Percentiles rank a stretch among this genome's conserved stretches.
phyloP scores from a whole-genome alignment of 2,329 filamentous ascomycete species.

The Fusarium virguliforme region DNA sequence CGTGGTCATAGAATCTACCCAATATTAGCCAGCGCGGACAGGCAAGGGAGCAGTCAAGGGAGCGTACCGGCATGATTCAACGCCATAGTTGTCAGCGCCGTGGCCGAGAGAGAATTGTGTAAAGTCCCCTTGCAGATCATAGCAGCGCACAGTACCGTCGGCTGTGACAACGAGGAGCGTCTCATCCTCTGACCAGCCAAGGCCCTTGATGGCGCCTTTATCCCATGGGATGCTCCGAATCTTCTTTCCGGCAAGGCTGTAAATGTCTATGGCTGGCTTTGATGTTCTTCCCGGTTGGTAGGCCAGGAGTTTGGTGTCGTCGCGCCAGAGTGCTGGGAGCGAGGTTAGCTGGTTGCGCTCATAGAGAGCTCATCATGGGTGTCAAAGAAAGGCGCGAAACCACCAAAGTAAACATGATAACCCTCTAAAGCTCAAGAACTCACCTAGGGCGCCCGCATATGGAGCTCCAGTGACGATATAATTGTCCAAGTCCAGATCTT shows the following conservation, averaged over 20 bases:
- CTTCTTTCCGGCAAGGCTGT: slow-evolving; percentile 91
- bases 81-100: slow-evolving; percentile 89
- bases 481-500: slow-evolving; percentile 94
- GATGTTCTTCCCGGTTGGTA: slow-evolving; percentile 80
- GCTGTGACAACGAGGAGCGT: slow-evolving; percentile 88
- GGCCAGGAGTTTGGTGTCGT: slow-evolving; percentile 86
- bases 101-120: slow-evolving; percentile 93
- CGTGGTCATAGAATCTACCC: slow-evolving; percentile 82
- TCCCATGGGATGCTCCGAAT: slow-evolving; percentile 93
- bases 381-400: background rate
- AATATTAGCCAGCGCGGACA: slow-evolving; percentile 31
- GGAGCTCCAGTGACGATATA: slow-evolving; percentile 93
- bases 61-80: slow-evolving; percentile 81
- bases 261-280: slow-evolving; percentile 92
- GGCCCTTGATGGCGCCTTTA: slow-evolving; percentile 85
- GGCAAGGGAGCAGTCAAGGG: background rate
- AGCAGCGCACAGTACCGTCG: slow-evolving; percentile 92
- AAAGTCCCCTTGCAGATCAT: slow-evolving; percentile 95
- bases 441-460: slow-evolving; percentile 94
- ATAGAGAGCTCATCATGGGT: slow-evolving; percentile 27
- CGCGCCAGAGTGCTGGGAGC: slow-evolving; percentile 83
- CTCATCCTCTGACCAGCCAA: slow-evolving; percentile 98
- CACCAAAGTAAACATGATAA: background rate
- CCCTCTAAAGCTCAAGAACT: slow-evolving; percentile 48
- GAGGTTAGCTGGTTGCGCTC: slow-evolving; percentile 29